Evolutionary conservation across 1,139 yeast species (phyloP), one percentile per base, ranked within the genome.

Genomic region (Meyerozyma athensensis): DNA sequence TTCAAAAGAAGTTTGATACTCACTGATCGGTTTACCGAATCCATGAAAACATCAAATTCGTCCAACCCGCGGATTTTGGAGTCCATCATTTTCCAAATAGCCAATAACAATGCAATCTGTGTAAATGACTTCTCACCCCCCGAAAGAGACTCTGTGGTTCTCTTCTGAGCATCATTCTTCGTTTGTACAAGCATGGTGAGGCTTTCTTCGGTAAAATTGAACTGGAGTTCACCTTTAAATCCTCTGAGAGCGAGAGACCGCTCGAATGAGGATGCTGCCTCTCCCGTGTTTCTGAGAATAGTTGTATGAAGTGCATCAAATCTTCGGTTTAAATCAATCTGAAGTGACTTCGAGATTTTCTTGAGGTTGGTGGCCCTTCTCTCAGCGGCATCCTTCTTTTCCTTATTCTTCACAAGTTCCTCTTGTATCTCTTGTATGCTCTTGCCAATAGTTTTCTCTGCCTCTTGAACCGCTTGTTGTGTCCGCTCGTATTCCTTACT

Each of bases 31-130:
- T 90, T 90, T 19, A 87, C 86, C 35, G 90, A 87, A 59, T 94
- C 99, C 98, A 94, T 92, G 52, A 83, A 94, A 21, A 94, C 98
- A 63, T 94, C 99, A 58, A 92, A 94, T 59, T 94, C 99, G 61
- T 94, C 99, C 42, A 94, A 65, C 0, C 97, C 97, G 43, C 95
- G 74, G 17, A 94, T 74, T 42, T 83, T 77, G 0, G 95, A 81
- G 41, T 84, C 80, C 96, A 92, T 89, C 19, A 87, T 82, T 45
- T 80, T 79, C 99, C 99, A 94, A 33, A 95, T 85, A 0, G 97
- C 85, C 43, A 90, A 69, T 37, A 94, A 64, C 41, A 94, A 71
- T 0, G 97, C 86, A 46, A 92, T 81, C 56, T 94, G 98, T 0
- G 96, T 80, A 56, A 85, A 92, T 1, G 97, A 87, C 56, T 90